Evolutionary conservation across 306 rosid species (phyloP), one percentile per base, ranked within the genome.

Genomic region (Cicer yamashitae): DNA sequence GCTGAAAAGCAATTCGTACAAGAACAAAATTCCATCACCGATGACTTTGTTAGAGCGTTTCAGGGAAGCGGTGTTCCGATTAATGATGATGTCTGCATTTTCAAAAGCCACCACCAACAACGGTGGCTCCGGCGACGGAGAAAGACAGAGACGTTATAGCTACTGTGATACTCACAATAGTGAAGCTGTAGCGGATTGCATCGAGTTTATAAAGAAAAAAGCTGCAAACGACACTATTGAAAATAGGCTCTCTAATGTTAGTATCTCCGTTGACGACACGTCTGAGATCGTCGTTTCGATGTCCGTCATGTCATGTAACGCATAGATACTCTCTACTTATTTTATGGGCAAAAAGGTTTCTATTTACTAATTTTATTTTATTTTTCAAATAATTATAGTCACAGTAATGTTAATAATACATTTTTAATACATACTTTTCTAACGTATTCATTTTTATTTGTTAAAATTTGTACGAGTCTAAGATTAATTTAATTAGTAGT

Each of bases 131-230:
- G 56, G 73, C 6, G 70, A 62, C 47, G 74, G 77, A 25, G 77
- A 41, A 66, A 83, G 66, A 11, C 83, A 70, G 11, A 71, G 53
- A 57, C 79, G 81, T 12, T 67, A 59, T 12, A 72, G 71, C 56
- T 73, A 81, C 2, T 57, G 70, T 30, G 91, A 91, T 40, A 70
- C 89, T 73, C 91, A 87, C 79, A 91, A 84, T 46, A 90, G 79
- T 51, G 93, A 94, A 86, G 98, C 96, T 4, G 97, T 91, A 1
- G 91, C 96, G 7, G 97, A 94, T 46, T 94, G 97, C 86, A 94
- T 94, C 6, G 96, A 94, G 83, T 94, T 94, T 60, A 91, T 94
- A 52, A 94, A 90, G 90, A 86, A 86, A 70, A 94, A 82, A 60
- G 88, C 94, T 2, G 66, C 74, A 3, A 15, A 82, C 5, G 87